These are phyloP conservation scores for Colletotrichum agaves DNA, from an alignment of 2,329 filamentous ascomycete genomes.

Conservation along the genomic window DNA sequence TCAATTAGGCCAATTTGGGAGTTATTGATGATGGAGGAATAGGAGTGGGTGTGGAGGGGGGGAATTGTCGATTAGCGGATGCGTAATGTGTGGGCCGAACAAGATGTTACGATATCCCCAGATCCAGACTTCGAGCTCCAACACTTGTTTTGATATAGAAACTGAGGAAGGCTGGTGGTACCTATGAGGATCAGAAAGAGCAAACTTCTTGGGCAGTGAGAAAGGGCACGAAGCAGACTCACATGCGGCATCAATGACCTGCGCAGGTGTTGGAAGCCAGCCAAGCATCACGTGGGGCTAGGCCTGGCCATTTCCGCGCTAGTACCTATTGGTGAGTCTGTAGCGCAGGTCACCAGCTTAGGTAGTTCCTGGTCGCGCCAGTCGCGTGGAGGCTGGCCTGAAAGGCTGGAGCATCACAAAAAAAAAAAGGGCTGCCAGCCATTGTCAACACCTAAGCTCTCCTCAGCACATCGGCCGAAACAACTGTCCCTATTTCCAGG, in stretches of 20 bases:
- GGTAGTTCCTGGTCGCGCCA: constrained; percentile 25
- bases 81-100: constrained; percentile 35
- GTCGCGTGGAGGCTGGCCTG: constrained; percentile 34
- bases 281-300: constrained; percentile 36
- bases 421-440: constrained; percentile 34
- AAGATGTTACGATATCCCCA: constrained; percentile 19
- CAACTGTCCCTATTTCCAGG: background rate
- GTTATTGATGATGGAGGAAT: constrained; percentile 34
- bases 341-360: constrained; percentile 18
- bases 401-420: constrained; percentile 37
- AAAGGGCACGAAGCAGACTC: constrained; percentile 16
- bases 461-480: constrained; percentile 5
- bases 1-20: constrained; percentile 2
- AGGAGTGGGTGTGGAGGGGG: constrained; percentile 33
- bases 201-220: constrained; percentile 19
- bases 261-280: constrained; percentile 20
- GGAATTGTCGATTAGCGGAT: constrained; percentile 37
- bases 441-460: constrained; percentile 24
- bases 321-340: constrained; percentile 21
- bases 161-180: constrained; percentile 14
- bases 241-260: constrained; percentile 8
- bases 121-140: background rate
- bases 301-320: constrained; percentile 22
- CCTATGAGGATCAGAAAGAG: constrained; percentile 13
- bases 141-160: background rate